Percentiles rank a stretch among this genome's conserved stretches.
phyloP scores from a whole-genome alignment of 148 eudicot genomes.

The Talinum fruticosum region DNA sequence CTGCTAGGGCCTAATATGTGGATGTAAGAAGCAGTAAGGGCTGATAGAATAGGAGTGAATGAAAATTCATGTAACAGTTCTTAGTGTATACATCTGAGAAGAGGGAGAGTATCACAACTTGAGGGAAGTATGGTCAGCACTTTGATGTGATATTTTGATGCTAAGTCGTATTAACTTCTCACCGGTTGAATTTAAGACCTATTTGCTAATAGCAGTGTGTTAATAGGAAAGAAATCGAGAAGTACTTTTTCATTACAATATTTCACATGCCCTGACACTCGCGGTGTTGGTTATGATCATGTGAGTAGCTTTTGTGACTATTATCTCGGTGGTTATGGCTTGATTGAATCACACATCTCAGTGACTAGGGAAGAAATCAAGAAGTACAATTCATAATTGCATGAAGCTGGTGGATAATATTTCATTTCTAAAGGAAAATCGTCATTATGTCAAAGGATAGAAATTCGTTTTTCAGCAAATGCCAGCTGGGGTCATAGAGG shows the following conservation, averaged over 20 bases:
- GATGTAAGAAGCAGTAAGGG: not conserved
- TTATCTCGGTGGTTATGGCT: too few species aligned
- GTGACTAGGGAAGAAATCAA: too few species aligned
- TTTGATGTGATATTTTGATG: not conserved
- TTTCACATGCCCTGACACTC: not conserved
- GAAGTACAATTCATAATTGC: too few species aligned
- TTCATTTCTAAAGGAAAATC: not conserved
- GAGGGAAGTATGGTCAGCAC: not conserved
- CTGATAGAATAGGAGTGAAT: not conserved
- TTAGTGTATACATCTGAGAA: not conserved
- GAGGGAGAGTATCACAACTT: not conserved
- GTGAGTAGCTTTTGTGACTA: not conserved
- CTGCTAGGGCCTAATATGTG: not conserved
- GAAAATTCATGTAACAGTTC: not conserved
- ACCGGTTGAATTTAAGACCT: not conserved
- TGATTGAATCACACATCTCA: too few species aligned
- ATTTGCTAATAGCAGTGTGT: not conserved
- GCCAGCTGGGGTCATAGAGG: too few species aligned
- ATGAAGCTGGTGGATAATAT: not conserved
- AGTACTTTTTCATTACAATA: too few species aligned
- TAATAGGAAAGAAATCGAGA: not conserved
- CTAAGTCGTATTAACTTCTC: not conserved
- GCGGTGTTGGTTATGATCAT: not conserved
- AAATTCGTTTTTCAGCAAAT: too few species aligned
- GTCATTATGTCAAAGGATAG: too few species aligned